These are phyloP conservation scores for Yamadazyma aaseri DNA, from an alignment of 1,139 yeast genomes.

Conservation along the genomic window DNA sequence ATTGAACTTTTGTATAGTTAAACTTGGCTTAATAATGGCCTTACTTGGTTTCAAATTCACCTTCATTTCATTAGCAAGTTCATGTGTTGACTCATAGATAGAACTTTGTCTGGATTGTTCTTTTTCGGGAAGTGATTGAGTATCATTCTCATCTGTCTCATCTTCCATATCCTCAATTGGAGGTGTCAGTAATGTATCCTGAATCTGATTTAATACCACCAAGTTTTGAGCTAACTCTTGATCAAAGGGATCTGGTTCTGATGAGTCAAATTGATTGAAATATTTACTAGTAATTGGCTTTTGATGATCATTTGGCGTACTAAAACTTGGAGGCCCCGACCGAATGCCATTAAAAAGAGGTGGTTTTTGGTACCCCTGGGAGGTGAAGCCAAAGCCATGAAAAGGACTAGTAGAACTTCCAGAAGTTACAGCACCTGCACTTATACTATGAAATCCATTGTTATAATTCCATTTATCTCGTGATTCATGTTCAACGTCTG, in stretches of 20 bases:
- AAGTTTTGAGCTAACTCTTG: neutral
- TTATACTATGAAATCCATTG: neutral
- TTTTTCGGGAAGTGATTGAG: too few relatives aligned
- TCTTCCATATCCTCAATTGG: neutral
- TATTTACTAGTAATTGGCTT: neutral
- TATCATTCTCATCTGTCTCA: neutral
- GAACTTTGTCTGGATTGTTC: conserved; percentile 2
- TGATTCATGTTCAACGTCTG: conserved; percentile 1
- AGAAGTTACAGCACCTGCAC: conserved; percentile 1
- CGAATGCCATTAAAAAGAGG: neutral
- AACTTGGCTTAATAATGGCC: conserved; percentile 8
- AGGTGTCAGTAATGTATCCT: conserved; percentile 1
- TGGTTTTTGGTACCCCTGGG: neutral
- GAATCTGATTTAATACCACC: neutral
- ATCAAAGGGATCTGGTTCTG: neutral
- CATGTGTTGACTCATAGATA: conserved; percentile 1
- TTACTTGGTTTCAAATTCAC: conserved; percentile 3
- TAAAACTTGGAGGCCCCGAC: conserved; percentile 1
- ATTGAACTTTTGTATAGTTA: conserved; percentile 15
- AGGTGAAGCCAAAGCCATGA: too few relatives aligned
- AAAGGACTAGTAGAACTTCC: too few relatives aligned
- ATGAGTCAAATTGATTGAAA: neutral
- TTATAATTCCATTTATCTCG: neutral
- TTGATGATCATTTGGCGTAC: neutral
- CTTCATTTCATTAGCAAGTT: conserved; percentile 3